Evolutionary conservation across 2,329 filamentous ascomycete genomes (phyloP), one percentile per base, ranked within the genome.

Genomic region (Phaeomoniella chlamydospora): DNA sequence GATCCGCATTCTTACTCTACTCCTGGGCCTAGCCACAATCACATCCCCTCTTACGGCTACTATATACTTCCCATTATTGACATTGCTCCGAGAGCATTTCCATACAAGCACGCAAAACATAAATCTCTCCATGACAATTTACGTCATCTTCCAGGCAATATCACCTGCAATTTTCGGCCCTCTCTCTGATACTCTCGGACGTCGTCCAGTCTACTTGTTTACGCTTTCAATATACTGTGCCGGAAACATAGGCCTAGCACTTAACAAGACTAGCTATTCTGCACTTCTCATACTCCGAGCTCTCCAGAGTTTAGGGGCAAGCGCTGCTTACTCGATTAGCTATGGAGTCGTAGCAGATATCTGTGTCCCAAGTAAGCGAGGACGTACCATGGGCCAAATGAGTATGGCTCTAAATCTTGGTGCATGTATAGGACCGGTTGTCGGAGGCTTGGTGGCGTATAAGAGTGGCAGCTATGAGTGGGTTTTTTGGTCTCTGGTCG

Each of bases 401-500:
- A 38, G 29, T 18, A 37, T 35, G 36, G 39, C 40, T 3, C 33
- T 39, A 17, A 48, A 45, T 32, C 18, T 46, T 14, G 45, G 43
- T 14, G 19, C 43, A 5, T 42, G 43, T 26, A 19, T 48, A 5
- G 44, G 42, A 3, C 44, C 45, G 4, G 29, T 48, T 11, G 15
- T 49, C 16, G 46, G 46, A n/a, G 46, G 41, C 3, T 39, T 18
- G 40, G 42, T 49, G 11, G 45, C 45, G 2, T 46, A 33, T 5
- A 38, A 18, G 2, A 41, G 33, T 29, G 44, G 43, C 2, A 39
- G 38, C 15, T 44, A 39, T 17, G 30, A 40, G 17, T 50, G 48
- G 47, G 39, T 45, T 4, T 50, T 51, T 33, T 49, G 44, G 44
- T 38, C 35, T 9, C 34, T 51, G 34, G 36, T 44, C 9, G 43